Evolutionary conservation across 1,284 basidiomycete genomes (phyloP).

Genomic region (Moesziomyces parantarcticus): DNA sequence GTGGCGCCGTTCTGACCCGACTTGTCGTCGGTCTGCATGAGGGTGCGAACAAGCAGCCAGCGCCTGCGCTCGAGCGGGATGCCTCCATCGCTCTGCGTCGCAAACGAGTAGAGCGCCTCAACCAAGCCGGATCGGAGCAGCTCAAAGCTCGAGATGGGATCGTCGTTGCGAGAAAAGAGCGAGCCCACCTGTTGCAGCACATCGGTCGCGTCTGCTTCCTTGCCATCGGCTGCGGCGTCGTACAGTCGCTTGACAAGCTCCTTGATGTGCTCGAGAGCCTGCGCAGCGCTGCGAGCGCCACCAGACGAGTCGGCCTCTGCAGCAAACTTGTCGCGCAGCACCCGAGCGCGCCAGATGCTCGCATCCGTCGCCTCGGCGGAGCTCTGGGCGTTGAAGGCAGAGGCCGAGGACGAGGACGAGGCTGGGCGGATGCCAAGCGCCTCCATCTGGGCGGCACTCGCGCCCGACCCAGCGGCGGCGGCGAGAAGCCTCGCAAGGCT

Average conservation of each 20-base stretch:
- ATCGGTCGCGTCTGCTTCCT: conserved; percentile 60
- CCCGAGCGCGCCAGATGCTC: conserved; percentile 61
- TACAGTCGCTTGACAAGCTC: conserved; percentile 41
- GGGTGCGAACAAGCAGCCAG: conserved; percentile 39
- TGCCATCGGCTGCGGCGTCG: conserved; percentile 70
- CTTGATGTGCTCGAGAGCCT: conserved; percentile 57
- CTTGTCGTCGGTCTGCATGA: conserved; percentile 38
- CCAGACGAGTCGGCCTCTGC: conserved; percentile 46
- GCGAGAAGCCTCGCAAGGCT: conserved; percentile 40
- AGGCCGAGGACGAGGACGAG: conserved; percentile 19
- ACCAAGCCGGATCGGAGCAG: conserved; percentile 91
- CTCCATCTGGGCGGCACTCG: conserved; percentile 15
- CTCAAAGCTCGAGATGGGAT: conserved; percentile 93
- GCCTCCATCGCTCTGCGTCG: conserved; percentile 72
- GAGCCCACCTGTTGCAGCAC: conserved; percentile 79
- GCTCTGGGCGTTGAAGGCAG: conserved; percentile 31
- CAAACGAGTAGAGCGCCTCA: conserved; percentile 84
- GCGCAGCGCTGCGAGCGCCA: conserved; percentile 49
- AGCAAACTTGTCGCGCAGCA: conserved; percentile 53
- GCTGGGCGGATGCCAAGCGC: conserved; percentile 16
- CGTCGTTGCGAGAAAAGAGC: conserved; percentile 78
- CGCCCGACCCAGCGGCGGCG: conserved; percentile 27
- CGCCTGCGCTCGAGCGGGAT: conserved; percentile 44
- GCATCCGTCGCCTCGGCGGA: conserved; percentile 52
- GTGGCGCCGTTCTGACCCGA: conserved; percentile 35